Conservation (phyloP, 2,329 filamentous ascomycete species). For the Calonectria hawksworthii region DNA sequence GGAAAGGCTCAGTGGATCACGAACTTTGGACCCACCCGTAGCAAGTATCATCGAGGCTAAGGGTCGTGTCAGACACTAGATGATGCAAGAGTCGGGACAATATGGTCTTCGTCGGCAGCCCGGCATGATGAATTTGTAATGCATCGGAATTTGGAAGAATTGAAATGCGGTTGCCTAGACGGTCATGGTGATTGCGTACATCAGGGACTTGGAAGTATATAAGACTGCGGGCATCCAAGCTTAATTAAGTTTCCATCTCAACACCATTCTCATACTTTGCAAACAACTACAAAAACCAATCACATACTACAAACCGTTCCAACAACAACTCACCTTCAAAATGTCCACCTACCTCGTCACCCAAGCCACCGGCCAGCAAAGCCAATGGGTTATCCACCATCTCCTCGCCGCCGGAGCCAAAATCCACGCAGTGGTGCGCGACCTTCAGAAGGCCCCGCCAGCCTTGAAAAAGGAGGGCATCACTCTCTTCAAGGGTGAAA, state of each 20-base stretch:
- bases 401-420: conserved; percentile 51
- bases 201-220: background rate
- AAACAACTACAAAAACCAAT: background rate
- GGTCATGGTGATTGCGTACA: background rate
- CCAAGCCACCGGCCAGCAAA: conserved; percentile 53
- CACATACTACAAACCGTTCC: background rate
- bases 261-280: background rate
- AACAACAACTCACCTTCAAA: conserved; percentile 40
- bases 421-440: conserved; percentile 54
- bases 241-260: background rate
- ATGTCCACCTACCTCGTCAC: conserved; percentile 49
- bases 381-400: conserved; percentile 47
- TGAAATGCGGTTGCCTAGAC: background rate
- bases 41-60: conserved; percentile 14
- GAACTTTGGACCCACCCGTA: background rate
- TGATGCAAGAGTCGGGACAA: background rate
- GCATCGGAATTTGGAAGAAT: background rate
- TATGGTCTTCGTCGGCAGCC: background rate
- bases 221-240: background rate
- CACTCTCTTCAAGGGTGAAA: conserved; percentile 54
- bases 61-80: background rate
- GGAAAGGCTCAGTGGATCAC: background rate
- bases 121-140: conserved; percentile 7
- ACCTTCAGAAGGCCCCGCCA: conserved; percentile 46
- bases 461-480: conserved; percentile 44